phyloP scores from a whole-genome alignment of 2,329 filamentous ascomycete genomes.

The Aspergillus awamori region DNA sequence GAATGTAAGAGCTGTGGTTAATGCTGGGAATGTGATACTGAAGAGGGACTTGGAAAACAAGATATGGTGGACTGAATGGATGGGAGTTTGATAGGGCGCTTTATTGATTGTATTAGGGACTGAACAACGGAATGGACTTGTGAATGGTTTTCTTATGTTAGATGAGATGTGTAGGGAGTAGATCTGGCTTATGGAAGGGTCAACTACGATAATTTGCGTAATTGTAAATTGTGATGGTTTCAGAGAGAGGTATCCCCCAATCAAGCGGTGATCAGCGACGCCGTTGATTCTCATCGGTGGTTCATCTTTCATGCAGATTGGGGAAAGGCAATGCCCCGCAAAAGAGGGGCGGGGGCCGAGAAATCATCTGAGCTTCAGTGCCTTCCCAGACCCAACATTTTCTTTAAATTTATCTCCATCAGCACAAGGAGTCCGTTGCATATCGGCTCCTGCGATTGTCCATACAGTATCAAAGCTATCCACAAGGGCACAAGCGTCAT shows the following conservation, averaged over 20 bases:
- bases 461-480: not conserved
- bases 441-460: not conserved
- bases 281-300: too few relatives aligned
- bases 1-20: slow-evolving; percentile 51
- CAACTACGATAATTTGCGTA: too few relatives aligned
- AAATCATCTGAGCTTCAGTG: not conserved
- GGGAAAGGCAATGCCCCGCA: not conserved
- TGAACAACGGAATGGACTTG: too few relatives aligned
- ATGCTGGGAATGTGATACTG: slow-evolving; percentile 7
- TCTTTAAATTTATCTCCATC: not conserved
- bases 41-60: not conserved
- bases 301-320: not conserved
- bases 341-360: not conserved
- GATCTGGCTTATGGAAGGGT: too few relatives aligned
- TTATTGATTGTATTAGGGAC: not conserved
- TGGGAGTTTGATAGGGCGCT: not conserved
- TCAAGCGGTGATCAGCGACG: too few relatives aligned
- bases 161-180: too few relatives aligned
- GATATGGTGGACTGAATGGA: not conserved
- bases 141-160: too few relatives aligned
- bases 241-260: too few relatives aligned
- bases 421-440: not conserved
- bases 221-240: too few relatives aligned
- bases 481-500: not conserved
- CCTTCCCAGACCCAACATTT: too few relatives aligned